phyloP scores from a whole-genome alignment of 2,329 filamentous ascomycete genomes.

The Trichoderma breve region DNA sequence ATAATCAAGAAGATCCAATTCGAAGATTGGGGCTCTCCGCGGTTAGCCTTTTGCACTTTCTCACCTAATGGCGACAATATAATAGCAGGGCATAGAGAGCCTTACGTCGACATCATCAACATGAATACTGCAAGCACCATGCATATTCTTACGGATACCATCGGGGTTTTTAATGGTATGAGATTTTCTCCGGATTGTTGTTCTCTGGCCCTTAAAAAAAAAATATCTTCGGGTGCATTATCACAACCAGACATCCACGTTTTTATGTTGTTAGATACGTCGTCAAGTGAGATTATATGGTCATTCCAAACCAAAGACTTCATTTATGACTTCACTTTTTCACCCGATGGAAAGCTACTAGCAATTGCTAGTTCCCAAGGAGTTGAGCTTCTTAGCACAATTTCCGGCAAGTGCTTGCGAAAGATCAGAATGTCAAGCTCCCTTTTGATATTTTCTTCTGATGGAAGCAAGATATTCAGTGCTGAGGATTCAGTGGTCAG shows the following conservation, averaged over 20 bases:
- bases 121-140: background rate
- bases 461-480: background rate
- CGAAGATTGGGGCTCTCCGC: no score
- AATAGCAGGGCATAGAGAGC: background rate
- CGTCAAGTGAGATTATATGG: background rate
- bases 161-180: accelerated
- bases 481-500: no score
- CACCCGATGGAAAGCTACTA: background rate
- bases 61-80: no score
- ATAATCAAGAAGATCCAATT: no score
- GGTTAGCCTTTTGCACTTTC: no score
- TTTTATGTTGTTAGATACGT: background rate
- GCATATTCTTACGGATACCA: background rate
- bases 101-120: background rate
- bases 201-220: background rate
- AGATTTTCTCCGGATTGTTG: background rate
- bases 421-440: background rate
- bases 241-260: no score
- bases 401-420: background rate
- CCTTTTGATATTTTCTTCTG: no score
- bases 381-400: background rate
- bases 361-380: background rate
- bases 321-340: background rate
- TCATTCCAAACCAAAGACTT: no score
- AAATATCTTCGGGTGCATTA: no score